These are phyloP conservation scores for Naganishia onofrii DNA, from an alignment of 768 basidiomycete species.

Conservation along the genomic window DNA sequence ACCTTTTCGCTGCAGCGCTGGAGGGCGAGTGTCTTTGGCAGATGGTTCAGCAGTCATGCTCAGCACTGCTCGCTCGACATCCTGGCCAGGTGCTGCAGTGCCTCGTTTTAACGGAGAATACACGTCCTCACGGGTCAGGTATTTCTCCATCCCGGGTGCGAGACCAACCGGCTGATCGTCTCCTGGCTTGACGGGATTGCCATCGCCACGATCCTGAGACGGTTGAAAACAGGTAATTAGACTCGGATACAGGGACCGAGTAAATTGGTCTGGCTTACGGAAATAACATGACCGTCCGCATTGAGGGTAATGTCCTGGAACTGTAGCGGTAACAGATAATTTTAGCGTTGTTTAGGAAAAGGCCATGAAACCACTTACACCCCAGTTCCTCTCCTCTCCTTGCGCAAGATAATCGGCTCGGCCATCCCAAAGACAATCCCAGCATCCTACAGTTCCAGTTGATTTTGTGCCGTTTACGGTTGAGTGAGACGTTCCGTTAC, in stretches of 20 bases:
- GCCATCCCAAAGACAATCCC: constrained; percentile 47
- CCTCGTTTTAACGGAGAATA: constrained; percentile 22
- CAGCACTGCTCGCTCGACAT: constrained; percentile 25
- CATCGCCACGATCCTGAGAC: constrained; percentile 46
- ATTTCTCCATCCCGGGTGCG: constrained; percentile 41
- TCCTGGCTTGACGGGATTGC: constrained; percentile 34
- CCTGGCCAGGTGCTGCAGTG: constrained; percentile 4
- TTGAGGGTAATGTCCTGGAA: constrained; percentile 46
- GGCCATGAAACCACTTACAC: constrained; percentile 28
- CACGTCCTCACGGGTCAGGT: constrained; percentile 35
- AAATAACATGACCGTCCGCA: constrained; percentile 46
- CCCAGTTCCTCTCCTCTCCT: constrained; percentile 52
- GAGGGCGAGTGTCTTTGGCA: neutral
- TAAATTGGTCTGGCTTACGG: constrained; percentile 33
- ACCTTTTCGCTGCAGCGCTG: neutral
- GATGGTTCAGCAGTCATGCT: constrained; percentile 4
- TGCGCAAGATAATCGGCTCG: constrained; percentile 49
- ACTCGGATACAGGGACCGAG: neutral
- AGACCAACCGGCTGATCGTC: constrained; percentile 44
- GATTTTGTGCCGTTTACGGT: neutral
- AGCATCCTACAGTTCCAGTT: constrained; percentile 44
- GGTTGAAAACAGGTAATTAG: neutral
- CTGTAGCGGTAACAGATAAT: constrained; percentile 1
- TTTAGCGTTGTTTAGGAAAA: neutral
- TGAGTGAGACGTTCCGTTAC: neutral